A percentile compares a stretch with the other conserved stretches of the same genome.
phyloP scores from a whole-genome alignment of 1,284 basidiomycete genomes.

The Amylostereum areolatum region DNA sequence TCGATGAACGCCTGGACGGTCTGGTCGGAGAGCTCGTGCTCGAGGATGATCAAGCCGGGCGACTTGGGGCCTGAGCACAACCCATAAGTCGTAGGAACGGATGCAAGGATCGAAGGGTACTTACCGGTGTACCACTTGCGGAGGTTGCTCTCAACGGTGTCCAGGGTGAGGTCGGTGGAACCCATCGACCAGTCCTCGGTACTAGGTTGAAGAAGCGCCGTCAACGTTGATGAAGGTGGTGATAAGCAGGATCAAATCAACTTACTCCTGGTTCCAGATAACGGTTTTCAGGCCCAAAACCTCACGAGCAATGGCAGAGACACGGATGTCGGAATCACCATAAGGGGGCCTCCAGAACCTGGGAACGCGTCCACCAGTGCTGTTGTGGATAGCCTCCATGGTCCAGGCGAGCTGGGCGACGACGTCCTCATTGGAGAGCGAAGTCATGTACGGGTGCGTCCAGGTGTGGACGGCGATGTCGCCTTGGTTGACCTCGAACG shows the following conservation, averaged over 20 bases:
- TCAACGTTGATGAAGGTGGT: not conserved
- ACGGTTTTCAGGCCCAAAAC: conserved; percentile 67
- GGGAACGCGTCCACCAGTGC: conserved; percentile 68
- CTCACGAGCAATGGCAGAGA: conserved; percentile 66
- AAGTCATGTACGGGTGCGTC: conserved; percentile 80
- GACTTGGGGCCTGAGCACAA: conserved; percentile 47
- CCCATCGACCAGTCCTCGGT: conserved; percentile 63
- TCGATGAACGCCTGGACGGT: conserved; percentile 67
- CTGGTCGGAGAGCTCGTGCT: conserved; percentile 71
- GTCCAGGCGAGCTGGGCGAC: conserved; percentile 82
- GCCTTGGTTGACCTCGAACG: conserved; percentile 42
- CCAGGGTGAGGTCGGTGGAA: conserved; percentile 33
- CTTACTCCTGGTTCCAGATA: conserved; percentile 79
- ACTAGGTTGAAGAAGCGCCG: conserved; percentile 25
- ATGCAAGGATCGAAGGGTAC: not conserved
- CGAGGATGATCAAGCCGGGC: conserved; percentile 74
- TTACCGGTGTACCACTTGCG: conserved; percentile 46
- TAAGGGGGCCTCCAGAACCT: conserved; percentile 76
- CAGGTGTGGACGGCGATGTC: conserved; percentile 80
- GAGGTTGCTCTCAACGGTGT: conserved; percentile 41
- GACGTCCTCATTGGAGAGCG: conserved; percentile 61
- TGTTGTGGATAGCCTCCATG: conserved; percentile 76
- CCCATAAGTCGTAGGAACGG: not conserved
- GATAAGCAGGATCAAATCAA: conserved; percentile 2
- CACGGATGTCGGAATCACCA: conserved; percentile 71